A percentile compares a stretch with the other conserved stretches of the same genome.
Evolutionary conservation across 2,329 filamentous ascomycete genomes (phyloP).

Genomic region (Pseudogymnoascus sp.): DNA sequence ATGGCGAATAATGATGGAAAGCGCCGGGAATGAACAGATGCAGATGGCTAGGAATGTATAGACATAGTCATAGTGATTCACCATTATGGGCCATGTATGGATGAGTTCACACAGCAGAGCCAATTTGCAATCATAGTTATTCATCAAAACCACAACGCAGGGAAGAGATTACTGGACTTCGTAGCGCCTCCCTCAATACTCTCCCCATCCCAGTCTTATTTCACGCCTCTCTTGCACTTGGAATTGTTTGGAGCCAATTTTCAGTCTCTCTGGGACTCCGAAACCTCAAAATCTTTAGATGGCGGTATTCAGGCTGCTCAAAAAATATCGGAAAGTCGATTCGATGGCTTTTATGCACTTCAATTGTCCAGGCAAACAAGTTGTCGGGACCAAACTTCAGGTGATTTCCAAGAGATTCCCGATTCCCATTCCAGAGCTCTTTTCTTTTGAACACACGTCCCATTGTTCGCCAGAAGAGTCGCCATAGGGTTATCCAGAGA

Average conservation of each 20-base stretch:
- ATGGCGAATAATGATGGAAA: too few relatives aligned
- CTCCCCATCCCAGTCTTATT: not conserved
- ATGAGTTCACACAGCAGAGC: too few relatives aligned
- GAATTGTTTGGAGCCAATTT: not conserved
- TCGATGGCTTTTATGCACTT: not conserved
- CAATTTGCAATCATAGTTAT: too few relatives aligned
- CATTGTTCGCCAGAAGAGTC: constrained; percentile 2
- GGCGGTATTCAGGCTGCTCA: constrained; percentile 3
- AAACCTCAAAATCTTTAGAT: constrained; percentile 8
- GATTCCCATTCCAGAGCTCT: constrained; percentile 10
- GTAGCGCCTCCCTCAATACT: not conserved
- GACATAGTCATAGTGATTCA: too few relatives aligned
- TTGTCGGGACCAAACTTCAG: constrained; percentile 1
- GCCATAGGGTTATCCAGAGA: not conserved
- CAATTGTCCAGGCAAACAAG: constrained; percentile 9
- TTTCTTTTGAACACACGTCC: not conserved
- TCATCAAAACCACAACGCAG: too few relatives aligned
- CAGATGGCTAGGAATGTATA: too few relatives aligned
- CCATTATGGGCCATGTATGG: too few relatives aligned
- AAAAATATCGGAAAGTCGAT: not conserved
- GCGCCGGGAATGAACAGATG: too few relatives aligned
- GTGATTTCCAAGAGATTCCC: not conserved
- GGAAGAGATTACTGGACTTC: not conserved
- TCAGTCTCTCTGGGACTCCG: constrained; percentile 1
- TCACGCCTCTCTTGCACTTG: not conserved